Base-by-base conservation (phyloP, 805 yeast genomes). In the Ogataea methanolica region DNA sequence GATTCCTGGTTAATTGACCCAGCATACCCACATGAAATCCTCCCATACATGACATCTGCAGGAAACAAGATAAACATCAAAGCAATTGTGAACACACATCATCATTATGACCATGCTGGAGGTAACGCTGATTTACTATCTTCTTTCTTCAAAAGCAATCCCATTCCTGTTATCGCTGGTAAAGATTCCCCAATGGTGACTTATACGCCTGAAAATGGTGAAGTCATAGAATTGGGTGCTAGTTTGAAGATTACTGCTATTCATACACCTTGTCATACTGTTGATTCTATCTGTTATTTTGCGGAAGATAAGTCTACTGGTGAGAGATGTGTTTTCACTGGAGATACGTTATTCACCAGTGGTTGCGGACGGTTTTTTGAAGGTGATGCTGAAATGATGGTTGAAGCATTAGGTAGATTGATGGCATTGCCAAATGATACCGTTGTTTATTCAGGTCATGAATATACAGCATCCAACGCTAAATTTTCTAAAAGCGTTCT, bases 311-410 rank as follows among this genome's bases (percentile, higher is more conserved):
- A 63, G n/a, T 62, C 65, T 34, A 79, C 90, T 0, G 75, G 73
- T 33, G 80, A 89, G 55, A 74, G 73, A 53, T 90, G 85, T 4
- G 90, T 94, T 2, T 89, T 94, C 69, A 88, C 97, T 0, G 99
- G 99, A 12, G 99, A 94, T 67, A 94, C 99, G 0, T 72, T 94
- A 39, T 94, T 94, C 69, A 86, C 79, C 40, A 88, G 92, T 39
- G 99, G 99, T 2, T 91, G 97, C 64, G 99, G 99, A 11, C 75
- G 98, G 45, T 94, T 94, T 68, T 94, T 94, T 62, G 99, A 94
- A 68, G 99, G 99, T 2, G 72, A 76, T 12, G 90, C 91, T 0
- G 68, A 66, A 36, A 85, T 94, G 61, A 94, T 94, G 99, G 78
- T 84, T 55, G 52, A 56, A 1, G 78, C 96, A 0, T 73, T 94